Evolutionary conservation across 2,329 filamentous ascomycete genomes (phyloP).

Genomic region (Teratosphaeria nubilosa): DNA sequence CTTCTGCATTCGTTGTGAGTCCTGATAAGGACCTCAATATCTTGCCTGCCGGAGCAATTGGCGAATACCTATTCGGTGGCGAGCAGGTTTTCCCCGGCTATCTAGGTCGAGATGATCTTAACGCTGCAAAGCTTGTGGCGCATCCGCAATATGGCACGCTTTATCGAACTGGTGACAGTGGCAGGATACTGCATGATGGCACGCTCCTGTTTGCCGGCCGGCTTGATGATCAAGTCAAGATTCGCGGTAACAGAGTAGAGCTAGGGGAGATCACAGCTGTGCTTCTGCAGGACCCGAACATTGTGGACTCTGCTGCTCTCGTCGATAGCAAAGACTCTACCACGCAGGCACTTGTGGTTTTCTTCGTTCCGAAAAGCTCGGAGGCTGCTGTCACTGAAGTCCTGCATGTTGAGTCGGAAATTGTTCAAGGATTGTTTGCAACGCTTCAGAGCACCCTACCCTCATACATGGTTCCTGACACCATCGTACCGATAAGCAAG

Average conservation of each 20-base stretch:
- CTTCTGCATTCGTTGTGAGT: slow-evolving; percentile 57
- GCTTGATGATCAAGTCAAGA: slow-evolving; percentile 70
- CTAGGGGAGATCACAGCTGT: slow-evolving; percentile 62
- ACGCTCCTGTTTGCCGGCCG: slow-evolving; percentile 64
- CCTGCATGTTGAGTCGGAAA: background rate
- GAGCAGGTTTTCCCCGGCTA: slow-evolving; percentile 70
- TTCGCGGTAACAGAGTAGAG: slow-evolving; percentile 72
- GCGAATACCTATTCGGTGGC: slow-evolving; percentile 80
- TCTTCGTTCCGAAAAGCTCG: slow-evolving; percentile 49
- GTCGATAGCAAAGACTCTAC: slow-evolving; percentile 37
- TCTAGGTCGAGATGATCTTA: slow-evolving; percentile 54
- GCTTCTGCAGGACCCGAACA: slow-evolving; percentile 42
- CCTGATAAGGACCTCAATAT: slow-evolving; percentile 36
- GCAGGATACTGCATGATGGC: slow-evolving; percentile 66
- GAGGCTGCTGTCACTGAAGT: background rate
- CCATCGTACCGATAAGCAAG: slow-evolving; percentile 56
- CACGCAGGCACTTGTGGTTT: slow-evolving; percentile 52
- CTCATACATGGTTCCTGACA: slow-evolving; percentile 68
- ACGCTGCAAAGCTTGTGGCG: slow-evolving; percentile 55
- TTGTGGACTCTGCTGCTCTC: slow-evolving; percentile 55
- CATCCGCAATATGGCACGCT: slow-evolving; percentile 61
- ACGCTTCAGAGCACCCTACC: slow-evolving; percentile 50
- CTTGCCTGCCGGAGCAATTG: slow-evolving; percentile 61
- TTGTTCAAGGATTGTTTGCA: slow-evolving; percentile 39
- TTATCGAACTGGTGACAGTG: slow-evolving; percentile 75